phyloP scores from a whole-genome alignment of 106 monocot species.

The Dactylorhiza incarnata region DNA sequence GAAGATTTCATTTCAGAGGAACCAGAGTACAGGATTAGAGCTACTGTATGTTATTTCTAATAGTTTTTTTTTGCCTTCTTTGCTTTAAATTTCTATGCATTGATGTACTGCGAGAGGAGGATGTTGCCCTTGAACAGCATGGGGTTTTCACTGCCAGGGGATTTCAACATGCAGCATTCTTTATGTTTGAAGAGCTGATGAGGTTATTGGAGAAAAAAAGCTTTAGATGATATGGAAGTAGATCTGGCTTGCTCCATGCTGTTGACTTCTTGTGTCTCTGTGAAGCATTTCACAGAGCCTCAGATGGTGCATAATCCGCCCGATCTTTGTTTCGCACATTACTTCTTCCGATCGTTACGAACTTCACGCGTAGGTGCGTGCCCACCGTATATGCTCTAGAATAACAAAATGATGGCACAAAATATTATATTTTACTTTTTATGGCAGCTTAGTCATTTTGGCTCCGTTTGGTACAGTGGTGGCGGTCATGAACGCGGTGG shows the following conservation, averaged over 20 bases:
- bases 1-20: conserved; percentile 14
- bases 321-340: background rate
- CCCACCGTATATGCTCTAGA: too few relatives aligned
- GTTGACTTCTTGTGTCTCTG: conserved; percentile 22
- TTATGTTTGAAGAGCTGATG: too few relatives aligned
- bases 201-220: background rate
- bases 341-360: background rate
- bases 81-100: background rate
- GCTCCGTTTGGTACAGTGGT: too few relatives aligned
- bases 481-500: too few relatives aligned
- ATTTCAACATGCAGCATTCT: background rate
- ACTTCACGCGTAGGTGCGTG: too few relatives aligned
- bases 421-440: too few relatives aligned
- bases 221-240: background rate
- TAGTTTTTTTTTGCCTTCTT: background rate
- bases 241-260: conserved; percentile 21
- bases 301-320: conserved; percentile 20
- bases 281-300: conserved; percentile 9
- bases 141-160: conserved; percentile 12
- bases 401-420: too few relatives aligned
- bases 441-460: too few relatives aligned
- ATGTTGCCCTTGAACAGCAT: conserved; percentile 25
- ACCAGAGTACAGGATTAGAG: conserved; percentile 12
- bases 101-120: conserved; percentile 10
- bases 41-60: conserved; percentile 7